Evolutionary conservation across 1,139 yeast species (phyloP).

Genomic region (Saccharomyces hybrid): DNA sequence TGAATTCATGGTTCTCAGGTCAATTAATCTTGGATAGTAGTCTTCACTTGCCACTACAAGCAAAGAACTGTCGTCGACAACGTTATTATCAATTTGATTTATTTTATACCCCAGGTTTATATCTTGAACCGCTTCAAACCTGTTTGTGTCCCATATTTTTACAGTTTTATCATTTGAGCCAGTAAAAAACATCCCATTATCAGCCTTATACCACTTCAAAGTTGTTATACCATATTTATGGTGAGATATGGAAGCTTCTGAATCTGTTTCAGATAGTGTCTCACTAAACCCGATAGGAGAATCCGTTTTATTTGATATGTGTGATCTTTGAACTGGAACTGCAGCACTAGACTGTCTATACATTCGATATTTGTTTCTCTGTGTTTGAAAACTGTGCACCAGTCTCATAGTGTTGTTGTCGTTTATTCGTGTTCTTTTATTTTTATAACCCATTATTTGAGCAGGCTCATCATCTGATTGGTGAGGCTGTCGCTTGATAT

Average conservation of each 20-base stretch:
- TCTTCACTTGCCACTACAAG: conserved; percentile 69
- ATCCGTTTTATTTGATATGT: background rate
- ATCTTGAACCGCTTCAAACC: conserved; percentile 55
- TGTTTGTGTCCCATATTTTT: conserved; percentile 75
- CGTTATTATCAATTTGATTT: conserved; percentile 50
- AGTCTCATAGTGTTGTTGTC: conserved; percentile 7
- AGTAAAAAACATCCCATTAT: conserved; percentile 77
- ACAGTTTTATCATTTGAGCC: conserved; percentile 75
- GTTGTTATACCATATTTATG: conserved; percentile 72
- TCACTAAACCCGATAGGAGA: background rate
- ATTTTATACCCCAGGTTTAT: conserved; percentile 47
- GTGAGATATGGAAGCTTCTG: conserved; percentile 4
- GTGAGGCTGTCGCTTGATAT: conserved; percentile 4
- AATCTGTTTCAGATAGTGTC: background rate
- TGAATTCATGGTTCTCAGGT: conserved; percentile 40
- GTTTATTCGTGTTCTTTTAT: background rate
- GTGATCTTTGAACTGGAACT: background rate
- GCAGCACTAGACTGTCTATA: conserved; percentile 38
- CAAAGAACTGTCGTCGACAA: conserved; percentile 42
- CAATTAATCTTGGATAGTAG: conserved; percentile 62
- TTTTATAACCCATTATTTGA: background rate
- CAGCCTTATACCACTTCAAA: conserved; percentile 84
- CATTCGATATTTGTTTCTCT: conserved; percentile 29
- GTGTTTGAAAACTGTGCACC: conserved; percentile 25
- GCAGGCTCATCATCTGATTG: background rate